Percentiles rank a stretch among this genome's conserved stretches.
phyloP scores from a whole-genome alignment of 2,329 filamentous ascomycete genomes.

The Penicillium corylophilum region DNA sequence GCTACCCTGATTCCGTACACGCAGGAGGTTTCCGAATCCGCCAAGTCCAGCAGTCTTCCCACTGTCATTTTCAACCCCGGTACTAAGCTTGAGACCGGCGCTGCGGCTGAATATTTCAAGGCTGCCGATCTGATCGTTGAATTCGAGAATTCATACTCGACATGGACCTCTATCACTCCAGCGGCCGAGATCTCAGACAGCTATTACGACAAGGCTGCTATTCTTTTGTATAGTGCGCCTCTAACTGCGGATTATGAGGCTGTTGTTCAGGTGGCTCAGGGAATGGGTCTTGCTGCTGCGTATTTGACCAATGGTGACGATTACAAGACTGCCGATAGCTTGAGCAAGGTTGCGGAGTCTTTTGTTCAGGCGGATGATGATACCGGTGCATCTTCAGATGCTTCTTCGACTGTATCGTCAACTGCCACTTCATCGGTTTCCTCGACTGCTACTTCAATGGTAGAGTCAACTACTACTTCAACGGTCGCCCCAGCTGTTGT shows the following conservation, averaged over 20 bases:
- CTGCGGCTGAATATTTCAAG: conserved; percentile 12
- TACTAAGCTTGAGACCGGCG: conserved; percentile 5
- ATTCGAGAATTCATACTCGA: conserved; percentile 18
- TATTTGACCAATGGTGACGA: conserved; percentile 16
- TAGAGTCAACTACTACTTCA: too few species aligned
- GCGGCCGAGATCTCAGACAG: conserved; percentile 3
- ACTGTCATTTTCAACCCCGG: conserved; percentile 20
- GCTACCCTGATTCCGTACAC: conserved; percentile 20
- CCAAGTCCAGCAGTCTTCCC: conserved; percentile 10
- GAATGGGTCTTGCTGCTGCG: conserved; percentile 18
- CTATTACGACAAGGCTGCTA: conserved; percentile 12
- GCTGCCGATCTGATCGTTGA: conserved; percentile 21
- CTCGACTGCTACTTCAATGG: too few species aligned
- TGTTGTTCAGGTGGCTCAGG: conserved; percentile 11
- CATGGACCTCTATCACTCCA: conserved; percentile 7
- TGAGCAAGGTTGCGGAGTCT: conserved; percentile 14
- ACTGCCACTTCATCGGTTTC: too few species aligned
- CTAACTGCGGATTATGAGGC: conserved; percentile 2
- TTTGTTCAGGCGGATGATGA: background rate
- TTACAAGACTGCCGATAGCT: conserved; percentile 8
- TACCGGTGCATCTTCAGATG: too few species aligned
- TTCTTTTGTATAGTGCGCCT: conserved; percentile 12
- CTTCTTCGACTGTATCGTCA: too few species aligned
- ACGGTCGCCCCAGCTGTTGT: too few species aligned
- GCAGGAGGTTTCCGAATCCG: conserved; percentile 14